Evolutionary conservation across 2,329 filamentous ascomycete genomes (phyloP).

Genomic region (Rosellinia necatrix): DNA sequence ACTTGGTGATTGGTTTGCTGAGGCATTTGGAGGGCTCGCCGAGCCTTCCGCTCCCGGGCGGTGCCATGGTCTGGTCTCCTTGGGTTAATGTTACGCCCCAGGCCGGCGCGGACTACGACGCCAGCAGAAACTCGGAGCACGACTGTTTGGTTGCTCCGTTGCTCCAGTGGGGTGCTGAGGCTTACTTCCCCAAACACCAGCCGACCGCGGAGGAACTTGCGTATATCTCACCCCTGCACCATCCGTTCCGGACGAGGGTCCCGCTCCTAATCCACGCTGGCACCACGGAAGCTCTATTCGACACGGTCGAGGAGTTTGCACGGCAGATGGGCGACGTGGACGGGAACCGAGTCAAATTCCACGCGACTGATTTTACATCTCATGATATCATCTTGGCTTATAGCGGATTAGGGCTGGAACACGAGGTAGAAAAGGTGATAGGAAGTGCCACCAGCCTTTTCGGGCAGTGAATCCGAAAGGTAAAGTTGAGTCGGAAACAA

Average conservation of each 20-base stretch:
- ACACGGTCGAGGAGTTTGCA: conserved; percentile 20
- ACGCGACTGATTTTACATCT: conserved; percentile 4
- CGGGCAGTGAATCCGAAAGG: too few species aligned
- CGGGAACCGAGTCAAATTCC: conserved; percentile 8
- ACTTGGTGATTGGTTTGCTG: conserved; percentile 20
- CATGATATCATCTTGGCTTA: conserved; percentile 21
- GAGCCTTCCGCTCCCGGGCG: conserved; percentile 17
- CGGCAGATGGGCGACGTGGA: conserved; percentile 16
- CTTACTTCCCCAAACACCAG: conserved; percentile 15
- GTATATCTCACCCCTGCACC: conserved; percentile 27
- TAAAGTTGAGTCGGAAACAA: too few species aligned
- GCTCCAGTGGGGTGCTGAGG: conserved; percentile 24
- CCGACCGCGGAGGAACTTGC: conserved; percentile 16
- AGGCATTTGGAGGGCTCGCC: conserved; percentile 17
- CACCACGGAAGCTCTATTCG: conserved; percentile 4
- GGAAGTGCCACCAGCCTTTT: conserved; percentile 1
- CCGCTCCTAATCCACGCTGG: conserved; percentile 22
- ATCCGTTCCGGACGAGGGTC: conserved; percentile 15
- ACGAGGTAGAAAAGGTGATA: not conserved
- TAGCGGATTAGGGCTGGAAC: not conserved
- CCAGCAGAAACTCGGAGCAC: not conserved
- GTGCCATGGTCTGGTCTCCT: conserved; percentile 27
- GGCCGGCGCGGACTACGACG: conserved; percentile 16
- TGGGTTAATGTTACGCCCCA: conserved; percentile 26
- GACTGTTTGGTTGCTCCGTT: conserved; percentile 10